Evolutionary conservation across 1,139 yeast genomes (phyloP).

Genomic region (Pichia sp.): DNA sequence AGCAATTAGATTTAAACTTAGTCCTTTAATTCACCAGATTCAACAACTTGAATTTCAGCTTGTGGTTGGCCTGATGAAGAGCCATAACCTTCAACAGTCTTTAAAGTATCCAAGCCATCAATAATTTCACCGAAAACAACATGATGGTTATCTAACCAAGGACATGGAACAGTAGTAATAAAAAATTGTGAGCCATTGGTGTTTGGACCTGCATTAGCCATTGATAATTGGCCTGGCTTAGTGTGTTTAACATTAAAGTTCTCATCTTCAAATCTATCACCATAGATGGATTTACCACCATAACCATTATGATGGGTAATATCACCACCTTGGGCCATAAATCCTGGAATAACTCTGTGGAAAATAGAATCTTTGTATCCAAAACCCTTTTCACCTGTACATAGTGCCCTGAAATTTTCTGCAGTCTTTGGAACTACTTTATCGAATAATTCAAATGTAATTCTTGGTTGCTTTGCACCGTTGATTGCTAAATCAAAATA

Average conservation of each 20-base stretch:
- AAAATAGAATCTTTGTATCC: slow-evolving; percentile 51
- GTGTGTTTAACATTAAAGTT: slow-evolving; percentile 32
- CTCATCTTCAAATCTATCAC: slow-evolving; percentile 31
- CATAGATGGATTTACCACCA: slow-evolving; percentile 34
- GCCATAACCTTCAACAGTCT: slow-evolving; percentile 28
- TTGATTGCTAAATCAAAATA: slow-evolving; percentile 73
- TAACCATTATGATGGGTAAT: slow-evolving; percentile 31
- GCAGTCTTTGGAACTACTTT: slow-evolving; percentile 58
- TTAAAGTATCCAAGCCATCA: slow-evolving; percentile 30
- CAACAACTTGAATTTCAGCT: slow-evolving; percentile 27
- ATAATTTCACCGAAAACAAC: slow-evolving; percentile 38
- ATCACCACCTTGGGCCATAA: slow-evolving; percentile 41
- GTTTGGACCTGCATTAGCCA: slow-evolving; percentile 41
- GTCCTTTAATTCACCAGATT: slow-evolving; percentile 35
- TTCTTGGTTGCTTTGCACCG: slow-evolving; percentile 39
- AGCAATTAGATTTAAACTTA: slow-evolving; percentile 11
- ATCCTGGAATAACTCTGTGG: slow-evolving; percentile 44
- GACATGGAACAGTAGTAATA: slow-evolving; percentile 35
- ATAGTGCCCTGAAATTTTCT: slow-evolving; percentile 57
- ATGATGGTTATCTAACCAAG: slow-evolving; percentile 39
- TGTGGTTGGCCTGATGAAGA: slow-evolving; percentile 27
- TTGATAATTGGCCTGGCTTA: slow-evolving; percentile 36
- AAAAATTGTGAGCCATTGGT: slow-evolving; percentile 39
- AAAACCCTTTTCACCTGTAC: slow-evolving; percentile 58
- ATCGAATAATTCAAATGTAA: slow-evolving; percentile 42